Percentiles rank a stretch among this genome's conserved stretches.
phyloP scores from a whole-genome alignment of 2,329 filamentous ascomycete genomes.

The Hymenoscyphus infarciens region DNA sequence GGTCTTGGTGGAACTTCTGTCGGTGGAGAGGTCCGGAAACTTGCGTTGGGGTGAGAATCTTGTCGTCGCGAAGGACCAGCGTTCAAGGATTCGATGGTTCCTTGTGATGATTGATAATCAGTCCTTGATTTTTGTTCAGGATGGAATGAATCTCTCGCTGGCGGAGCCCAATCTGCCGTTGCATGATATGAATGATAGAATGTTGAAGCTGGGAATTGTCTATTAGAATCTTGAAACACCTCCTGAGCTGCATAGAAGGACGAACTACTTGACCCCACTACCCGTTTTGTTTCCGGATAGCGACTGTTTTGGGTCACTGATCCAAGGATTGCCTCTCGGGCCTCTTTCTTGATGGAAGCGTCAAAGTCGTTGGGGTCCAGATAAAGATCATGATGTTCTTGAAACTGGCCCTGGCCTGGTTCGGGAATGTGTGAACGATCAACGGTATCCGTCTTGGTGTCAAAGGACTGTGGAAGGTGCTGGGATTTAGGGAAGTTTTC shows the following conservation, averaged over 20 bases:
- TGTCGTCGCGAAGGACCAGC: background rate
- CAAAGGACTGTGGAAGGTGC: slow-evolving; percentile 1
- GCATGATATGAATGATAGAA: slow-evolving; percentile 15
- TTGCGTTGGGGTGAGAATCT: background rate
- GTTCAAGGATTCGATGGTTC: background rate
- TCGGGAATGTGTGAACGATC: slow-evolving; percentile 24
- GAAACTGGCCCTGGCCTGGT: slow-evolving; percentile 9
- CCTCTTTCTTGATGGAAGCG: slow-evolving; percentile 22
- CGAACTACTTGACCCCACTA: slow-evolving; percentile 19
- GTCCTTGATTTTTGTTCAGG: background rate
- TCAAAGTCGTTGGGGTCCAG: slow-evolving; percentile 1
- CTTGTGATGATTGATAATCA: background rate
- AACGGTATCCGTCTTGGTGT: slow-evolving; percentile 16
- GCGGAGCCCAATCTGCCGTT: slow-evolving; percentile 11
- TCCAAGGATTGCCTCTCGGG: background rate
- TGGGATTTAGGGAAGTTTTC: background rate
- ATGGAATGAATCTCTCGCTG: background rate
- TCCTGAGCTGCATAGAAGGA: slow-evolving; percentile 14
- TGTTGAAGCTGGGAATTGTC: slow-evolving; percentile 14
- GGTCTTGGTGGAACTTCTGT: background rate
- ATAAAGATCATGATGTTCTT: background rate
- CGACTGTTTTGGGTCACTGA: background rate
- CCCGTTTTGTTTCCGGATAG: slow-evolving; percentile 13
- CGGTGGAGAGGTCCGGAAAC: background rate
- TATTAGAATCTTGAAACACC: slow-evolving; percentile 17